These are phyloP conservation scores for Beta macrorhiza DNA, from an alignment of 179 eudicot genomes.

Conservation along the genomic window DNA sequence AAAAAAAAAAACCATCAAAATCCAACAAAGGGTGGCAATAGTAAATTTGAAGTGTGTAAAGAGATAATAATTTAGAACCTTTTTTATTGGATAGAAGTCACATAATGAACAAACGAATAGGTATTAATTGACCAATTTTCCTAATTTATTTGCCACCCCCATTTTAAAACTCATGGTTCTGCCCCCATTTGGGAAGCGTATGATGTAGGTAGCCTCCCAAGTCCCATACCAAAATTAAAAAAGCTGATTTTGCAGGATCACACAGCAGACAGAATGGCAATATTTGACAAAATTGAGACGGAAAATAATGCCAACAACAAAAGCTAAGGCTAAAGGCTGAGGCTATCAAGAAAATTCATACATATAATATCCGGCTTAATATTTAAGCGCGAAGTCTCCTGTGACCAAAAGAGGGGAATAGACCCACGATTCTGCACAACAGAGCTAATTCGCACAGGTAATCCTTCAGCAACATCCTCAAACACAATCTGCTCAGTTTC, in stretches of 20 bases:
- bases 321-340: neutral
- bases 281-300: neutral
- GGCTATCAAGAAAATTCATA: constrained; percentile 35
- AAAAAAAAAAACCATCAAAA: too few relatives aligned
- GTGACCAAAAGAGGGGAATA: constrained; percentile 98
- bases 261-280: neutral
- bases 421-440: constrained; percentile 97
- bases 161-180: neutral
- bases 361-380: constrained; percentile 86
- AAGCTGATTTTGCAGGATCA: neutral
- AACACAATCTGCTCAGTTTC: constrained; percentile 93
- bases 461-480: constrained; percentile 80
- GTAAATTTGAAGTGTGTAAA: too few relatives aligned
- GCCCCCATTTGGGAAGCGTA: neutral
- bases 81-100: too few relatives aligned
- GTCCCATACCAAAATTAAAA: neutral
- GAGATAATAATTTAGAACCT: too few relatives aligned
- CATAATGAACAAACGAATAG: too few relatives aligned
- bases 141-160: neutral
- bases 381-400: constrained; percentile 93
- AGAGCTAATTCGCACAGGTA: constrained; percentile 66
- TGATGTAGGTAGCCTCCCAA: neutral
- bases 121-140: neutral
- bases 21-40: too few relatives aligned
- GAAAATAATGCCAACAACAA: neutral